Evolutionary conservation across 1,284 basidiomycete species (phyloP).

Genomic region (Ustilago bromivora): DNA sequence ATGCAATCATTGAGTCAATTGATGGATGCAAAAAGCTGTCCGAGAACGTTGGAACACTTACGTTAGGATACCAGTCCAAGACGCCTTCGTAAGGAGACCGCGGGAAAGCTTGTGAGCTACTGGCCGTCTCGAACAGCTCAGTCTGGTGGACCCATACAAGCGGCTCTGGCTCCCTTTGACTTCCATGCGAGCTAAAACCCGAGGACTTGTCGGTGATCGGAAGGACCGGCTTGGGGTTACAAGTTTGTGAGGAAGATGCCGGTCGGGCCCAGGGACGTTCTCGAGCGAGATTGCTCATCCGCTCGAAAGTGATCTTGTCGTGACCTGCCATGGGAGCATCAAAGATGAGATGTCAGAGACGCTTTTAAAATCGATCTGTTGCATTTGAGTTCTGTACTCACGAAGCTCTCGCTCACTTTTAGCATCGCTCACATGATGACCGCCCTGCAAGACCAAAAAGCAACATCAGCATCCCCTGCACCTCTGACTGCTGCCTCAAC

Average conservation of each 20-base stretch:
- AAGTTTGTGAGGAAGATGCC: neutral
- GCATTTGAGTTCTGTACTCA: slow-evolving; percentile 1
- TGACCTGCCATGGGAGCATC: slow-evolving; percentile 6
- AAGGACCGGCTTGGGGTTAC: neutral
- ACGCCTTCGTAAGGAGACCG: slow-evolving; percentile 29
- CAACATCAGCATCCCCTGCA: neutral
- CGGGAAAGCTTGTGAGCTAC: neutral
- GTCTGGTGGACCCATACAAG: slow-evolving; percentile 62
- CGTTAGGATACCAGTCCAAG: slow-evolving; percentile 60
- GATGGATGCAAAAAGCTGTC: neutral
- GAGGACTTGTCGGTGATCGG: neutral
- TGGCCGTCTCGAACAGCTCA: slow-evolving; percentile 39
- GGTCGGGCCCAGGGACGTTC: slow-evolving; percentile 23
- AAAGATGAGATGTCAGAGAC: neutral
- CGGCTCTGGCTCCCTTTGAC: slow-evolving; percentile 15
- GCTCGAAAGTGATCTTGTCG: slow-evolving; percentile 48
- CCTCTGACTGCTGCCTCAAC: neutral
- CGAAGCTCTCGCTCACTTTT: slow-evolving; percentile 35
- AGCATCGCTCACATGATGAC: slow-evolving; percentile 55
- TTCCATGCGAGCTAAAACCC: neutral
- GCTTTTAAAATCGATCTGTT: neutral
- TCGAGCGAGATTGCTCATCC: slow-evolving; percentile 32
- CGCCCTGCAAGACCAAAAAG: slow-evolving; percentile 17
- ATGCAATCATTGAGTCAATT: neutral
- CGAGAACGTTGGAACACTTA: slow-evolving; percentile 16